phyloP scores from a whole-genome alignment of 108 stramenopile genomes.

The Nitzschia sp. region DNA sequence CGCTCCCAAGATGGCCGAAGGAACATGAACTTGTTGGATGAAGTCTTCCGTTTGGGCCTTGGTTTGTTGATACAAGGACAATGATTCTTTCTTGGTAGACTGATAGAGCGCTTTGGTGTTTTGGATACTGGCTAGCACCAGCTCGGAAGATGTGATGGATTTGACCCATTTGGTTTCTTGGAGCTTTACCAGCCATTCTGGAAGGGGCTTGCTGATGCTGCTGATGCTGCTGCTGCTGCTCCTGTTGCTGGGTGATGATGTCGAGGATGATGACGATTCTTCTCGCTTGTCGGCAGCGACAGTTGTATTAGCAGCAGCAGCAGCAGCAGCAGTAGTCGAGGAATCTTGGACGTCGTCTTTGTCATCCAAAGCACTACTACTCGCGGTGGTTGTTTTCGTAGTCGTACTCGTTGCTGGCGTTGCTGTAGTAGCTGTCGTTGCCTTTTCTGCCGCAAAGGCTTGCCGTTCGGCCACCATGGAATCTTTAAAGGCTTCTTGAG shows the following conservation, averaged over 20 bases:
- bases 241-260: too few species aligned
- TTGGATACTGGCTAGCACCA: background rate
- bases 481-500: constrained; percentile 11
- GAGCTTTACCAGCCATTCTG: background rate
- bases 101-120: background rate
- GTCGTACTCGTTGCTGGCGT: background rate
- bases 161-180: background rate
- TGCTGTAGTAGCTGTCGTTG: background rate
- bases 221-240: too few species aligned
- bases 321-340: background rate
- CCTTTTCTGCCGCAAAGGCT: background rate
- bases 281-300: background rate
- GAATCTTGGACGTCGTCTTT: background rate
- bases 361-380: background rate
- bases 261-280: background rate
- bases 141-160: background rate
- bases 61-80: background rate
- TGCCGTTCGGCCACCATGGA: constrained; percentile 4
- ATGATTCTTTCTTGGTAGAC: background rate
- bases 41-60: background rate
- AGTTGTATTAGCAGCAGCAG: background rate
- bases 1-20: constrained; percentile 17
- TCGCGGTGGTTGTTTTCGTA: background rate
- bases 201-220: background rate
- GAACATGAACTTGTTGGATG: constrained; percentile 4